Evolutionary conservation across 192 early-diverging fungal species (phyloP).

Genomic region (Neocallimastix lanati): DNA sequence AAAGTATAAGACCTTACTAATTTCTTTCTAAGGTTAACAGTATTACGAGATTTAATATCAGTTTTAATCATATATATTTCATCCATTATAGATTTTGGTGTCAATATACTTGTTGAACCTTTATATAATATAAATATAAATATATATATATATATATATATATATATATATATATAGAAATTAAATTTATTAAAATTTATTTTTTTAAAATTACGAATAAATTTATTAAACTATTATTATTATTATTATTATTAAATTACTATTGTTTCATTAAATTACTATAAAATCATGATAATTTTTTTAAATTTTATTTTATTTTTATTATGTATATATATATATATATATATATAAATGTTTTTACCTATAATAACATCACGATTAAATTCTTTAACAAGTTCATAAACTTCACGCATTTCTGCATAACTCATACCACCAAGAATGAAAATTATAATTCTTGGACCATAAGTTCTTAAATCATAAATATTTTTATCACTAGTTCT

Average conservation of each 20-base stretch:
- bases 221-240: no score
- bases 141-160: no score
- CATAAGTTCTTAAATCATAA: conserved; percentile 21
- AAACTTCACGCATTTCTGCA: conserved; percentile 52
- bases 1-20: background rate
- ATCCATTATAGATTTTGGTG: background rate
- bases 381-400: conserved; percentile 42
- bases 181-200: no score
- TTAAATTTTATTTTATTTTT: no score
- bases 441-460: conserved; percentile 52
- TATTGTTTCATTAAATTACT: no score
- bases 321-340: no score
- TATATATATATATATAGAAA: no score
- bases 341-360: no score
- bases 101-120: background rate
- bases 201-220: no score
- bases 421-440: conserved; percentile 65
- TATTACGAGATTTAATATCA: background rate
- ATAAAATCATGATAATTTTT: no score
- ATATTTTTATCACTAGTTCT: background rate
- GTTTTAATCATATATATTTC: background rate
- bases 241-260: no score
- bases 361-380: conserved; percentile 57
- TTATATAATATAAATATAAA: background rate
- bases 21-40: background rate